Evolutionary conservation across 202 grass and related monocot genomes (phyloP).

Genomic region (Schoenoplectus tabernaemontani): DNA sequence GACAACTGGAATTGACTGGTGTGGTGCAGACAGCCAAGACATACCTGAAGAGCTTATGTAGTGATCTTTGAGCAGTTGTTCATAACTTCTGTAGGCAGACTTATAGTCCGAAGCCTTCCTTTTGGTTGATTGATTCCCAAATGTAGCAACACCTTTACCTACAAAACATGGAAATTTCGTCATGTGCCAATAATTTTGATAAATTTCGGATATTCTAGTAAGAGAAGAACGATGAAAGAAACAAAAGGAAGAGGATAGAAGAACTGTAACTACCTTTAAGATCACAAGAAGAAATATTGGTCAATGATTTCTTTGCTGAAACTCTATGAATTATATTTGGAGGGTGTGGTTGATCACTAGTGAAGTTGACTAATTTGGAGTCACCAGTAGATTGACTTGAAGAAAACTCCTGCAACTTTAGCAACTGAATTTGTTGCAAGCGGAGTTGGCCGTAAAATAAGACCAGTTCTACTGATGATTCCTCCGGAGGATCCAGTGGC

Average conservation of each 20-base stretch:
- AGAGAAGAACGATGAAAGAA: background rate
- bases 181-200: background rate
- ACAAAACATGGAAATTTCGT: background rate
- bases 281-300: conserved; percentile 3
- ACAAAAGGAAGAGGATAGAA: background rate
- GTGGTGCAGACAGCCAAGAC: background rate
- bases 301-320: conserved; percentile 7
- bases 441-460: background rate
- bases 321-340: background rate
- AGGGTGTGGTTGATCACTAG: background rate
- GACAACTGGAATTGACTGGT: background rate
- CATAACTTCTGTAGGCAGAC: background rate
- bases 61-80: conserved; percentile 12
- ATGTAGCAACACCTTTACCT: background rate
- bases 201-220: background rate
- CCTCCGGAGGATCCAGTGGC: background rate
- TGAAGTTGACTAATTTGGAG: background rate
- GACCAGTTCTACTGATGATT: background rate
- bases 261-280: conserved; percentile 16
- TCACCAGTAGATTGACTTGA: background rate
- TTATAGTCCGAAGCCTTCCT: background rate
- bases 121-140: background rate
- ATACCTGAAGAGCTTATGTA: conserved; percentile 15
- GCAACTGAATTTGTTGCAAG: background rate
- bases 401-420: background rate